phyloP scores from a whole-genome alignment of 116 monocot species.

The Iris pallida region DNA sequence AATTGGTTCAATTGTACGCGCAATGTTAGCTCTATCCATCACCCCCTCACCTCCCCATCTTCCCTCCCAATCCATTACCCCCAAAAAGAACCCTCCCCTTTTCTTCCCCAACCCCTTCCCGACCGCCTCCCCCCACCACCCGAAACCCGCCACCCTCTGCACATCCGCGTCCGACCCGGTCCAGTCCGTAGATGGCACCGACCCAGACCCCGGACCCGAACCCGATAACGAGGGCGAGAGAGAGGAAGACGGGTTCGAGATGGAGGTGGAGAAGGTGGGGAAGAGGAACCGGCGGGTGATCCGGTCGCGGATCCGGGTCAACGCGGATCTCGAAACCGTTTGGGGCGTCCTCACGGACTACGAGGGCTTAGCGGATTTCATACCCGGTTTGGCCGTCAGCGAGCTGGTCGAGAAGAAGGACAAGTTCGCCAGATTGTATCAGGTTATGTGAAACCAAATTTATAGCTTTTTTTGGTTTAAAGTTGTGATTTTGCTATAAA shows the following conservation, averaged over 20 bases:
- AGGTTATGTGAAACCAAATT: conserved; percentile 30
- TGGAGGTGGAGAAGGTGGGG: conserved; percentile 45
- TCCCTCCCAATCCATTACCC: too few species aligned
- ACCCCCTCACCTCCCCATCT: too few species aligned
- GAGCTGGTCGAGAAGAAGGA: conserved; percentile 54
- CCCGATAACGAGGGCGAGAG: not conserved
- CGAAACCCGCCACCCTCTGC: conserved; percentile 3
- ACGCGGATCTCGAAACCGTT: conserved; percentile 55
- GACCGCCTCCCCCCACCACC: not conserved
- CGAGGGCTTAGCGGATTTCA: conserved; percentile 76
- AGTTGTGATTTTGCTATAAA: not conserved
- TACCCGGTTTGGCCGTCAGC: conserved; percentile 65
- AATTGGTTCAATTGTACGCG: too few species aligned
- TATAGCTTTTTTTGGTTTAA: not conserved
- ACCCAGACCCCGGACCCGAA: not conserved
- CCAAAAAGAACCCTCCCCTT: too few species aligned
- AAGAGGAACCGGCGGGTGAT: conserved; percentile 55
- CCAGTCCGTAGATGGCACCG: not conserved
- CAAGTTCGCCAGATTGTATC: conserved; percentile 62
- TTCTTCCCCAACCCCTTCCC: not conserved
- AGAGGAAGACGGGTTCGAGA: conserved; percentile 42
- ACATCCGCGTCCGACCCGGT: not conserved
- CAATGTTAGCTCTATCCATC: too few species aligned
- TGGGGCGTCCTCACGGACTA: conserved; percentile 83
- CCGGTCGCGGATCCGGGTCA: conserved; percentile 44